These are phyloP conservation scores for Huntiella moniliformis DNA, from an alignment of 2,329 filamentous ascomycete species.

Conservation along the genomic window DNA sequence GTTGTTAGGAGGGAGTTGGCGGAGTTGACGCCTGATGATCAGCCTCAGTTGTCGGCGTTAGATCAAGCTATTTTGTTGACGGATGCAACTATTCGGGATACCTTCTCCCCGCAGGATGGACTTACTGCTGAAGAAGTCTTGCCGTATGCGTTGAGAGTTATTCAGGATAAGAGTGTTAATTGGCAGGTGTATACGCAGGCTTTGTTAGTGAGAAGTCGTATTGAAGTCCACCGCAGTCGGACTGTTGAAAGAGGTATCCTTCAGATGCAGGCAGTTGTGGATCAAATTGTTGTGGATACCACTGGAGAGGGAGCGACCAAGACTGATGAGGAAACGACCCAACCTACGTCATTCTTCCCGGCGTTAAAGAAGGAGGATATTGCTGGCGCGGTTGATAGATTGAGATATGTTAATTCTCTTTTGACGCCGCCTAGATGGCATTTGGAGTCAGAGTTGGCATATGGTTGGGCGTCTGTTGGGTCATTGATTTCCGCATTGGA, in stretches of 20 bases:
- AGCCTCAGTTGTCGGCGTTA: constrained; percentile 63
- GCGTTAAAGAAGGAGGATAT: constrained; percentile 53
- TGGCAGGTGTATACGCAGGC: constrained; percentile 98
- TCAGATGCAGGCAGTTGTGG: constrained; percentile 85
- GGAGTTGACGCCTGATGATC: constrained; percentile 53
- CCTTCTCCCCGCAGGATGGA: constrained; percentile 61
- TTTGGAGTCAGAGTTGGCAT: constrained; percentile 78
- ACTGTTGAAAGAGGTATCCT: constrained; percentile 79
- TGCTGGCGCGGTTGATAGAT: constrained; percentile 54
- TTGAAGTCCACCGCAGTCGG: constrained; percentile 71
- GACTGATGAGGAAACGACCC: constrained; percentile 14
- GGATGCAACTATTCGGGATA: constrained; percentile 75
- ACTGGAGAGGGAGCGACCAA: constrained; percentile 18
- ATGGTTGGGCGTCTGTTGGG: constrained; percentile 78
- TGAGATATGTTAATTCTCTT: constrained; percentile 70
- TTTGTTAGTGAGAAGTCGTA: constrained; percentile 69
- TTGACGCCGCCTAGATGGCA: constrained; percentile 81
- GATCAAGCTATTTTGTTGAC: constrained; percentile 85
- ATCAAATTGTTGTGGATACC: constrained; percentile 85
- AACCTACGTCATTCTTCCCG: constrained; percentile 65
- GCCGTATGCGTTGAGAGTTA: constrained; percentile 74
- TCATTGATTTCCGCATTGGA: constrained; percentile 79
- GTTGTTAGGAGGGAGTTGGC: constrained; percentile 27
- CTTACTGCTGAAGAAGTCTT: constrained; percentile 86
- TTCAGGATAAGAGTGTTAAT: constrained; percentile 77